Percentiles rank a stretch among this genome's conserved stretches.
These are phyloP conservation scores for Russula earlei DNA, from an alignment of 768 basidiomycete species.

Conservation along the genomic window DNA sequence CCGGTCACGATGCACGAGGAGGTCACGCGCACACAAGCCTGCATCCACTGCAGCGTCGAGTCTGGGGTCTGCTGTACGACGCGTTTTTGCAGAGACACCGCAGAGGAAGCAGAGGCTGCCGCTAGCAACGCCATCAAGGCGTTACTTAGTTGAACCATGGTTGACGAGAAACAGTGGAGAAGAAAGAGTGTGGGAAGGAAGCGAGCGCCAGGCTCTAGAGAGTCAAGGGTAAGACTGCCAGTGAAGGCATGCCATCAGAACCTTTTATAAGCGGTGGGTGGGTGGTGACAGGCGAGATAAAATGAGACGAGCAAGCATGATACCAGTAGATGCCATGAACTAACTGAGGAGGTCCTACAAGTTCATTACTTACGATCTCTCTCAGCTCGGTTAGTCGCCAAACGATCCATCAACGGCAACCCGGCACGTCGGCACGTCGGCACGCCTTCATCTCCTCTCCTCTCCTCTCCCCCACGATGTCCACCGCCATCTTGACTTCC, in stretches of 20 bases:
- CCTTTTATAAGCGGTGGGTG: background rate
- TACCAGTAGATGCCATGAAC: too few relatives aligned
- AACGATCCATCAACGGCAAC: too few relatives aligned
- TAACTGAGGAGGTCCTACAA: too few relatives aligned
- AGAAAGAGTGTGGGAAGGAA: background rate
- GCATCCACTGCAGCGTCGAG: constrained; percentile 41
- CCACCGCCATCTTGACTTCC: constrained; percentile 3
- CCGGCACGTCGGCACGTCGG: too few relatives aligned
- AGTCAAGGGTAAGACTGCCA: too few relatives aligned
- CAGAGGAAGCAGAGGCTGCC: constrained; percentile 6
- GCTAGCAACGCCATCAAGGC: constrained; percentile 1
- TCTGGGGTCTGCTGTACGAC: constrained; percentile 41
- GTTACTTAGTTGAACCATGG: constrained; percentile 4
- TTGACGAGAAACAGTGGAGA: background rate
- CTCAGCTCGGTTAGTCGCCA: too few relatives aligned
- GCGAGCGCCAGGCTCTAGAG: constrained; percentile 9
- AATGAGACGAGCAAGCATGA: too few relatives aligned
- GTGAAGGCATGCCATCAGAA: background rate
- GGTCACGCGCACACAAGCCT: constrained; percentile 38
- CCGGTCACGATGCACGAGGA: background rate
- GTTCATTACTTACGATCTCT: too few relatives aligned
- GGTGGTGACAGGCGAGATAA: too few relatives aligned
- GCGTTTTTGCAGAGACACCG: constrained; percentile 33
- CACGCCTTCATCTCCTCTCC: too few relatives aligned
- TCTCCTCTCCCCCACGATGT: background rate